Conservation (phyloP, 2,329 filamentous ascomycete species). For the Ascochyta lentis region DNA sequence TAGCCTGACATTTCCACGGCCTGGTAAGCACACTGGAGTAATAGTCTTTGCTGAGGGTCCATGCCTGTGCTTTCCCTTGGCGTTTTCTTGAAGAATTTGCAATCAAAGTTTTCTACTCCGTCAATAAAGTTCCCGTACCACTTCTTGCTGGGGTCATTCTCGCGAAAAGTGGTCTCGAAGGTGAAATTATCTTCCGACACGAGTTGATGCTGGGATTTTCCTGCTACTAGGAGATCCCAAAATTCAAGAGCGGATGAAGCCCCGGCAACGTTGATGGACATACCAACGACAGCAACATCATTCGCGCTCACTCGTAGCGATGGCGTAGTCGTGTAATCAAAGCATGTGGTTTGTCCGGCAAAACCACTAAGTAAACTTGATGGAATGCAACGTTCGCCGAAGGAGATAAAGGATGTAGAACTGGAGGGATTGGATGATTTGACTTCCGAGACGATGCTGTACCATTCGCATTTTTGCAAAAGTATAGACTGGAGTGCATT, state of each 20-base stretch:
- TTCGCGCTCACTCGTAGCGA: background rate
- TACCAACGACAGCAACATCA: slow-evolving; percentile 27
- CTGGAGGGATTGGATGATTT: background rate
- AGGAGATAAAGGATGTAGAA: background rate
- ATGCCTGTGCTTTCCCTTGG: slow-evolving; percentile 24
- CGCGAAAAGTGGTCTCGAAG: slow-evolving; percentile 4
- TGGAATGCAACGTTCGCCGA: slow-evolving; percentile 8
- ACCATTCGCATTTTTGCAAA: slow-evolving; percentile 5
- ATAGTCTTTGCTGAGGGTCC: slow-evolving; percentile 36
- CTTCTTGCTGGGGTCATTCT: slow-evolving; percentile 1
- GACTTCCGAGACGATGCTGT: background rate
- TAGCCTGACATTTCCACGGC: slow-evolving; percentile 47
- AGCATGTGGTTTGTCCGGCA: background rate
- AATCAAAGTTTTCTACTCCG: slow-evolving; percentile 44
- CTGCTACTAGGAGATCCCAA: slow-evolving; percentile 19
- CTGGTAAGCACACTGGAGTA: slow-evolving; percentile 38
- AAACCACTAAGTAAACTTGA: background rate
- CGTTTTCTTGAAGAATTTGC: slow-evolving; percentile 35
- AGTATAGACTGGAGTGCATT: background rate
- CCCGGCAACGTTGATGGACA: slow-evolving; percentile 23
- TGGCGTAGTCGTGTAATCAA: background rate
- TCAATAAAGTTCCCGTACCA: slow-evolving; percentile 25
- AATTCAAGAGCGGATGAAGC: slow-evolving; percentile 20
- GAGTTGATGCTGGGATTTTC: slow-evolving; percentile 1
- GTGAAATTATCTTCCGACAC: no score